Evolutionary conservation across 805 yeast genomes (phyloP), one percentile per base, ranked within the genome.

Genomic region (Lipomyces yamadae): DNA sequence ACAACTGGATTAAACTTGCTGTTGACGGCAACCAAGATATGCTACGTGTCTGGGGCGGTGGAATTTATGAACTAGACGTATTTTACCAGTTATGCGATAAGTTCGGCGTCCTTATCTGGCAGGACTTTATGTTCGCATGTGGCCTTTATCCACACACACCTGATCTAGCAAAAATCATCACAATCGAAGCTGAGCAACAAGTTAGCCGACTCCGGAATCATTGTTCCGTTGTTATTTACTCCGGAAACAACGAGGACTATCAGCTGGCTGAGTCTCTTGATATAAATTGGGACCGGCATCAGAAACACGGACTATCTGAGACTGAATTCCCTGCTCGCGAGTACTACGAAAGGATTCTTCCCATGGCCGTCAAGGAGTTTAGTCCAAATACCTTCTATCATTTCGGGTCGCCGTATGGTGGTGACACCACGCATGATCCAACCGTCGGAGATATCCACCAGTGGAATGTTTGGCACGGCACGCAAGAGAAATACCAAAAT

Each of bases 391-490:
- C 78, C 3, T 78, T 79, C 1, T 83, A 83, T 69, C 83, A 81
- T 62, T 81, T 79, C 10, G 86, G 87, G 1, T 81, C 84, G 1
- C 87, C 87, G 0, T 83, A 80, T 78, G 82, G 85, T 32, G 83
- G 85, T 3, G 68, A 70, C 7, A 64, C 66, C 4, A 72, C 82
- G 10, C 65, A 74, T 6, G 84, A 81, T 66, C 74, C 77, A 3
- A 79, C 81, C 0, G 74, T 78, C 24, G 87, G 87, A 1, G 87
- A 84, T 70, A 75, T 82, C 3, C 87, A 84, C 69, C 86, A 83
- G 66, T 84, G 87, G 87, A 83, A 83, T 68, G 84, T 84, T 7
- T 84, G 86, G 86, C 87, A 84, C 68, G 87, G 86, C 0, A 73
- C 77, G 30, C 84, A 83, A 72, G 81, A 80, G 62, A 79, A 78